Conservation (phyloP, 2,329 filamentous ascomycete genomes). For the Raffaelea arxii region DNA sequence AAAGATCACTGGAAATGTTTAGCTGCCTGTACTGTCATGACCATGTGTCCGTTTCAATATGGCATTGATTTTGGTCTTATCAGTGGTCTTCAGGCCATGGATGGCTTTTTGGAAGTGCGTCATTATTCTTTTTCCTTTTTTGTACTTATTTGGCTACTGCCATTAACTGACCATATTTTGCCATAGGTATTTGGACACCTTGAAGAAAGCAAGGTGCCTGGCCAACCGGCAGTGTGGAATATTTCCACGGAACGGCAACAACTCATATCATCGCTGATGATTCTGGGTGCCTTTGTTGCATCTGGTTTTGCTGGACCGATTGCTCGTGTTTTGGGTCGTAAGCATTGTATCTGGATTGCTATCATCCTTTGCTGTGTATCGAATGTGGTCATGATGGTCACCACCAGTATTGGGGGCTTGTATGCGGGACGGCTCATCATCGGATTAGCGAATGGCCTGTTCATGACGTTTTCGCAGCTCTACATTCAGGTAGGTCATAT, state of each 20-base stretch:
- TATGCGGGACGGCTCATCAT: conserved; percentile 46
- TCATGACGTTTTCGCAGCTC: conserved; percentile 41
- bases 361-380: conserved; percentile 38
- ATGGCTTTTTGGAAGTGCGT: conserved; percentile 33
- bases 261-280: conserved; percentile 38
- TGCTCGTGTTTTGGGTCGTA: conserved; percentile 22
- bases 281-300: conserved; percentile 34
- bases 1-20: conserved; percentile 22
- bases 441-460: conserved; percentile 45
- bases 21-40: conserved; percentile 34
- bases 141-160: neutral
- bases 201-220: conserved; percentile 18
- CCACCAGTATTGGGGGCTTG: conserved; percentile 39
- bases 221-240: conserved; percentile 30
- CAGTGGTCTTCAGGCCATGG: conserved; percentile 40
- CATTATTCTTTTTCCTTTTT: neutral
- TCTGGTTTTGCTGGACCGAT: conserved; percentile 30
- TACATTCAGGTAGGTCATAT: conserved; percentile 20
- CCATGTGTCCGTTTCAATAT: conserved; percentile 41
- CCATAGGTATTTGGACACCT: conserved; percentile 26
- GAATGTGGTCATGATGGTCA: conserved; percentile 50
- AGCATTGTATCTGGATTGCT: conserved; percentile 32
- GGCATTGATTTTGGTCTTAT: conserved; percentile 41
- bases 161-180: neutral
- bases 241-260: conserved; percentile 33